phyloP scores from a whole-genome alignment of 495 filamentous ascomycete species.

The Neurospora pannonica region DNA sequence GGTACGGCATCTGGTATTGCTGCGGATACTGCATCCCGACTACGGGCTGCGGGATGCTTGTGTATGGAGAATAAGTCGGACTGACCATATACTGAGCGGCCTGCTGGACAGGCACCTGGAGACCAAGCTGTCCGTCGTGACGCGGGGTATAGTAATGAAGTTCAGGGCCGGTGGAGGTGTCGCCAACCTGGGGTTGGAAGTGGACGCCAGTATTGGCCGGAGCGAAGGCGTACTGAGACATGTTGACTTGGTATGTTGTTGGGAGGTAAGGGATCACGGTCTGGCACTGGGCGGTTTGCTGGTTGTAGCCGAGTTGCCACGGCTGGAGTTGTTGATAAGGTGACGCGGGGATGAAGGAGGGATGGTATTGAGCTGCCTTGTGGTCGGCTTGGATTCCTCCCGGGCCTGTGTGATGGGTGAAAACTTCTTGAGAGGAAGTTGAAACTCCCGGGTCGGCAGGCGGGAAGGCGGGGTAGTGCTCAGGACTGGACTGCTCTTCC shows the following conservation, averaged over 20 bases:
- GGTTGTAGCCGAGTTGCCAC: not conserved
- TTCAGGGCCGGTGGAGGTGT: slow-evolving; percentile 34
- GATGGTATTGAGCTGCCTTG: not conserved
- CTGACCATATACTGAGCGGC: not conserved
- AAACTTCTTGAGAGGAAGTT: not conserved
- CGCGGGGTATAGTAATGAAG: slow-evolving; percentile 37
- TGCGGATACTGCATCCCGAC: not conserved
- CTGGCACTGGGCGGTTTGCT: slow-evolving; percentile 1
- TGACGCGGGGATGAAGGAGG: not conserved
- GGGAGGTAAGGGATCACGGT: slow-evolving; percentile 1
- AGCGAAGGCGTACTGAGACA: not conserved
- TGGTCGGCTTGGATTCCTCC: not conserved
- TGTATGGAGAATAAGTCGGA: not conserved
- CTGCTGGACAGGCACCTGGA: slow-evolving; percentile 3
- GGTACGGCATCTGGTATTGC: not conserved
- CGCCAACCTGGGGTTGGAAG: slow-evolving; percentile 39
- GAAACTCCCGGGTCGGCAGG: not conserved
- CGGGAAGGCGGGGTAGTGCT: not conserved
- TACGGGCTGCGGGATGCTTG: not conserved
- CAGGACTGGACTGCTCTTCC: not conserved
- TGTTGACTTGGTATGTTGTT: not conserved
- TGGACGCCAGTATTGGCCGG: slow-evolving; percentile 18
- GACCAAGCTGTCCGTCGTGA: slow-evolving; percentile 16
- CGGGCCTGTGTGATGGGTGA: not conserved
- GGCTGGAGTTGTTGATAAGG: not conserved